These are phyloP conservation scores for Euphorbia schlechtendalii DNA, from an alignment of 441 rosid genomes.

Conservation along the genomic window DNA sequence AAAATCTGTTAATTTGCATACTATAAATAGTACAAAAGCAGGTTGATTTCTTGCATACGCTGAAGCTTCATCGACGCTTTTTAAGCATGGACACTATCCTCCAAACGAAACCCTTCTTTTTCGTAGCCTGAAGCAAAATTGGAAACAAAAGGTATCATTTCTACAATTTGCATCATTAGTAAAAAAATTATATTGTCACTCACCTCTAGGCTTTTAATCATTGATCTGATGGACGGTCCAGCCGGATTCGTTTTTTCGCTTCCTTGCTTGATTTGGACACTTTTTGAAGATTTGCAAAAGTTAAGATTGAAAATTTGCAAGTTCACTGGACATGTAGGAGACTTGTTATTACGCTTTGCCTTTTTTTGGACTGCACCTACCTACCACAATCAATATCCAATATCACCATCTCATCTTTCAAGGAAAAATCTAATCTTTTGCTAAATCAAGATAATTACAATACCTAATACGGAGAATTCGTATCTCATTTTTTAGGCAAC, in stretches of 20 bases:
- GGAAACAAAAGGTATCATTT: neutral
- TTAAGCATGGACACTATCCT: constrained; percentile 18
- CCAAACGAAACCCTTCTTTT: constrained; percentile 23
- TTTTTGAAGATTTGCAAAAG: constrained; percentile 22
- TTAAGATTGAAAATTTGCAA: constrained; percentile 23
- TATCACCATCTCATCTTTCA: neutral
- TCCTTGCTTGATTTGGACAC: constrained; percentile 18
- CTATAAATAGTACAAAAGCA: neutral
- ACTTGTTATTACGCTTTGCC: constrained; percentile 16
- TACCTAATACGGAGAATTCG: neutral
- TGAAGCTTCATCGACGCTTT: constrained; percentile 15
- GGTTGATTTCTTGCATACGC: neutral
- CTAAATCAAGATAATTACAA: neutral
- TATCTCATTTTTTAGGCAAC: no score
- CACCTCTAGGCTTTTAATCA: constrained; percentile 27
- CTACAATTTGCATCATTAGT: neutral
- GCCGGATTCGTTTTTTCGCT: constrained; percentile 16
- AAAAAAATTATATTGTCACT: neutral
- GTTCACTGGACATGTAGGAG: constrained; percentile 19
- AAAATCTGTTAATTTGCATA: neutral
- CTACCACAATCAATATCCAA: constrained; percentile 19
- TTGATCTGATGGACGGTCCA: constrained; percentile 17
- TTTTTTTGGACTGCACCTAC: constrained; percentile 14
- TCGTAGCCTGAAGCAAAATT: constrained; percentile 21
- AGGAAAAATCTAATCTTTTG: neutral